Percentiles rank a stretch among this genome's conserved stretches.
phyloP scores from a whole-genome alignment of 2,329 filamentous ascomycete genomes.

The Pseudopithomyces chartarum region DNA sequence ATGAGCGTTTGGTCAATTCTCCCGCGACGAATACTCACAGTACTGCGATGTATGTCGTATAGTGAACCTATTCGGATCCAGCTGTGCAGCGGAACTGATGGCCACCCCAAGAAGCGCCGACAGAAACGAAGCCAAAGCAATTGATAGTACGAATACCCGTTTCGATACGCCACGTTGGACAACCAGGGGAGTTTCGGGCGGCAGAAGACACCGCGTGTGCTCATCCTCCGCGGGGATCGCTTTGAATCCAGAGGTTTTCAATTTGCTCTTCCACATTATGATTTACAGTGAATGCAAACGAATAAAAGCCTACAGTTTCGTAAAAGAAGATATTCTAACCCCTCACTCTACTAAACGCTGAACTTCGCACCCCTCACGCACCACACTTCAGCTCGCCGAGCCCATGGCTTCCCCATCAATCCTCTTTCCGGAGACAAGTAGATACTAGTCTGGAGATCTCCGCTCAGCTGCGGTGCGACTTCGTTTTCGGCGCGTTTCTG shows the following conservation, averaged over 20 bases:
- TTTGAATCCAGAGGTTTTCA: conserved; percentile 10
- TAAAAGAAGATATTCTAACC: background rate
- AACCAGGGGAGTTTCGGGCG: background rate
- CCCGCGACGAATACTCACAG: conserved; percentile 22
- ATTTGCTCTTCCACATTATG: conserved; percentile 21
- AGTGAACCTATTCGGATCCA: conserved; percentile 32
- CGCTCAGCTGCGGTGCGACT: background rate
- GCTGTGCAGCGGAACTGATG: conserved; percentile 13
- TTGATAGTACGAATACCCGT: conserved; percentile 16
- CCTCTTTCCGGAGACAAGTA: background rate
- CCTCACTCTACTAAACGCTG: background rate
- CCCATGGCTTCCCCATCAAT: too few species aligned
- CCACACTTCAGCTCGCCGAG: background rate
- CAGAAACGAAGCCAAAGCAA: conserved; percentile 22
- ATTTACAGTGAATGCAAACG: background rate
- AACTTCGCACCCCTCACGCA: background rate
- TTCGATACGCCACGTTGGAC: conserved; percentile 18
- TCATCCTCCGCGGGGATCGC: background rate
- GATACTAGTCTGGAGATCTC: background rate
- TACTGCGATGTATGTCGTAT: conserved; percentile 38
- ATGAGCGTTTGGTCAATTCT: background rate
- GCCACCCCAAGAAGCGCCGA: conserved; percentile 30
- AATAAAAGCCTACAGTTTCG: background rate
- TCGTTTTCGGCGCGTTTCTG: conserved; percentile 2
- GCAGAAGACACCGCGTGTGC: background rate